Conservation (phyloP, 805 yeast genomes). For the Metschnikowia cubensis region DNA sequence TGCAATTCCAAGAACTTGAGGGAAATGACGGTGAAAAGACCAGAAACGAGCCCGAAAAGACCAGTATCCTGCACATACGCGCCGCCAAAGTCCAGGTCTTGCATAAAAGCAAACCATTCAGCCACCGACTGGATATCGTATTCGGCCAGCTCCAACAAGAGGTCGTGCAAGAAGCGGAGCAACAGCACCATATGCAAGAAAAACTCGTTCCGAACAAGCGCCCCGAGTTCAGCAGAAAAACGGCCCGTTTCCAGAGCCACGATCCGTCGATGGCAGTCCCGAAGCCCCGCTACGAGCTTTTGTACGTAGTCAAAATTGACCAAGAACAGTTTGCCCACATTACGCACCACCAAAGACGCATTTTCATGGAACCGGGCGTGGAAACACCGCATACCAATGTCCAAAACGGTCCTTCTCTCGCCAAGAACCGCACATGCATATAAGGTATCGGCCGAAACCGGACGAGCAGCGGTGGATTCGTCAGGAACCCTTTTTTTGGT, state of each 20-base stretch:
- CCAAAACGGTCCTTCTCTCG: slow-evolving; percentile 51
- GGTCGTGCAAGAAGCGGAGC: slow-evolving; percentile 37
- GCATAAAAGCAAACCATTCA: slow-evolving; percentile 57
- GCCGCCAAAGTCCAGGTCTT: slow-evolving; percentile 25
- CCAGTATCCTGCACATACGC: slow-evolving; percentile 20
- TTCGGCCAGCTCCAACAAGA: slow-evolving; percentile 36
- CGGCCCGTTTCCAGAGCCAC: background rate
- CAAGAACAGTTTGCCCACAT: slow-evolving; percentile 29
- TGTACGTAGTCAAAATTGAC: slow-evolving; percentile 4
- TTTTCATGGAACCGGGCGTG: slow-evolving; percentile 15
- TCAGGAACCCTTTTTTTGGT: slow-evolving; percentile 24
- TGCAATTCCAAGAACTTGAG: slow-evolving; percentile 51
- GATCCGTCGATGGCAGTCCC: background rate
- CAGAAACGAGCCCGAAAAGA: slow-evolving; percentile 35
- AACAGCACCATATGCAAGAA: slow-evolving; percentile 31
- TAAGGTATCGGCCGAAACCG: slow-evolving; percentile 11
- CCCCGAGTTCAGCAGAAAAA: background rate
- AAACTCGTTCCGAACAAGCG: slow-evolving; percentile 24
- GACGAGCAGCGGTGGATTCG: slow-evolving; percentile 20
- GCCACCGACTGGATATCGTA: slow-evolving; percentile 25
- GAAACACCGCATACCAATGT: slow-evolving; percentile 33
- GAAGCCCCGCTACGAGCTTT: slow-evolving; percentile 6
- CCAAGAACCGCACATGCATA: slow-evolving; percentile 39
- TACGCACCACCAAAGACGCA: slow-evolving; percentile 27
- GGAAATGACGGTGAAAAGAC: slow-evolving; percentile 47